Conservation (phyloP, 1,284 basidiomycete genomes). For the Leucoagaricus sp. region DNA sequence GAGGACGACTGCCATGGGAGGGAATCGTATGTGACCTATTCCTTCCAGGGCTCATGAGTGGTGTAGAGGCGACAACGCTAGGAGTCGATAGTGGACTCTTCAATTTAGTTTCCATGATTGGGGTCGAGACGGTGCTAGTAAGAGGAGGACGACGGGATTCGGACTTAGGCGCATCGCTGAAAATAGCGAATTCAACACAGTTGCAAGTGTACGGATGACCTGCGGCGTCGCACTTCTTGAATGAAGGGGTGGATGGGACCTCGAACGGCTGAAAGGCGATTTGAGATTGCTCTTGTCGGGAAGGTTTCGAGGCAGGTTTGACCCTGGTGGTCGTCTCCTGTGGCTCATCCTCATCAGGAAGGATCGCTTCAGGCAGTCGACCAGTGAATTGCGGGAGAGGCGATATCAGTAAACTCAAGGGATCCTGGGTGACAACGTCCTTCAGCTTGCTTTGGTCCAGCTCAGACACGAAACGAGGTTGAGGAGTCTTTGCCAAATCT, state of each 20-base stretch:
- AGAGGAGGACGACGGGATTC: slow-evolving; percentile 2
- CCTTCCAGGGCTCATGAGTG: slow-evolving; percentile 10
- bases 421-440: slow-evolving; percentile 30
- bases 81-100: slow-evolving; percentile 6
- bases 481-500: slow-evolving; percentile 15
- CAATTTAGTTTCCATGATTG: background rate
- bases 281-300: background rate
- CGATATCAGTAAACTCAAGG: slow-evolving; percentile 37
- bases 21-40: slow-evolving; percentile 9
- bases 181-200: slow-evolving; percentile 19
- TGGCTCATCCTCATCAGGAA: slow-evolving; percentile 27
- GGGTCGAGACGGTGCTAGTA: background rate
- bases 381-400: slow-evolving; percentile 42
- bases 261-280: slow-evolving; percentile 2
- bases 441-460: slow-evolving; percentile 25
- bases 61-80: background rate
- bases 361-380: slow-evolving; percentile 30
- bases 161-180: slow-evolving; percentile 4
- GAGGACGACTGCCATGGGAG: slow-evolving; percentile 13
- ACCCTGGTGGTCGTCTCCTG: slow-evolving; percentile 21
- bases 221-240: slow-evolving; percentile 15
- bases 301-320: slow-evolving; percentile 15
- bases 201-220: slow-evolving; percentile 26
- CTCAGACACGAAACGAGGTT: slow-evolving; percentile 12
- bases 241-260: slow-evolving; percentile 2